A percentile compares a stretch with the other conserved stretches of the same genome.
These are phyloP conservation scores for Galerina marginata DNA, from an alignment of 768 basidiomycete species.

Conservation along the genomic window DNA sequence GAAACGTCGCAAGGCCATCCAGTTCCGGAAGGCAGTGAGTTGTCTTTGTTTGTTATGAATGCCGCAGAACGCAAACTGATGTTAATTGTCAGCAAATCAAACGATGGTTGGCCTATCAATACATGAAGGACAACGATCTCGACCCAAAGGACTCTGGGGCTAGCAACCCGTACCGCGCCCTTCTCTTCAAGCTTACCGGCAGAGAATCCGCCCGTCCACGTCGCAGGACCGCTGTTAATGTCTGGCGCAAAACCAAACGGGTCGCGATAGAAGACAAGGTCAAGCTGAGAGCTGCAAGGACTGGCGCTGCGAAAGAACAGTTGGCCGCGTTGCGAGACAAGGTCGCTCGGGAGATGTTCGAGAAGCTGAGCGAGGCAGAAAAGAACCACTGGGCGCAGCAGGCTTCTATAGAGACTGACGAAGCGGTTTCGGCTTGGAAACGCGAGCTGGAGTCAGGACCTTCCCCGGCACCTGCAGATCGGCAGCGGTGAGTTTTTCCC, in stretches of 20 bases:
- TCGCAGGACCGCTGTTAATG: not conserved
- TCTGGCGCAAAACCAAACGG: not conserved
- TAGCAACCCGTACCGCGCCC: not conserved
- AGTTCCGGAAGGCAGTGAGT: slow-evolving; percentile 10
- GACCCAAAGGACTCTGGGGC: not conserved
- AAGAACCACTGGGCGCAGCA: not conserved
- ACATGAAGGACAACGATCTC: slow-evolving; percentile 19
- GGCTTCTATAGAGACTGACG: not conserved
- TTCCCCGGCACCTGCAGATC: slow-evolving; percentile 1
- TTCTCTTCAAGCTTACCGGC: not conserved
- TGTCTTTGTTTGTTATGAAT: not conserved
- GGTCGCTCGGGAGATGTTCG: not conserved
- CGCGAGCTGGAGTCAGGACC: not conserved
- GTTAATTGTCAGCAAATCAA: slow-evolving; percentile 16
- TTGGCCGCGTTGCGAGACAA: not conserved
- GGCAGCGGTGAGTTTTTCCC: slow-evolving; percentile 11
- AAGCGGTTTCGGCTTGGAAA: not conserved
- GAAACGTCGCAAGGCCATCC: not conserved
- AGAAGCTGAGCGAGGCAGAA: not conserved
- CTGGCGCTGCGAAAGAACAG: not conserved
- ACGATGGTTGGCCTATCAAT: slow-evolving; percentile 20
- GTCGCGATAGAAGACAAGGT: not conserved
- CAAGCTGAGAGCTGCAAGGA: not conserved
- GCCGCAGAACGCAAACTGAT: too few relatives aligned
- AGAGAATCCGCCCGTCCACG: not conserved